These are phyloP conservation scores for Theileria luwenshuni DNA, from an alignment of 169 alveolate genomes.

Conservation along the genomic window DNA sequence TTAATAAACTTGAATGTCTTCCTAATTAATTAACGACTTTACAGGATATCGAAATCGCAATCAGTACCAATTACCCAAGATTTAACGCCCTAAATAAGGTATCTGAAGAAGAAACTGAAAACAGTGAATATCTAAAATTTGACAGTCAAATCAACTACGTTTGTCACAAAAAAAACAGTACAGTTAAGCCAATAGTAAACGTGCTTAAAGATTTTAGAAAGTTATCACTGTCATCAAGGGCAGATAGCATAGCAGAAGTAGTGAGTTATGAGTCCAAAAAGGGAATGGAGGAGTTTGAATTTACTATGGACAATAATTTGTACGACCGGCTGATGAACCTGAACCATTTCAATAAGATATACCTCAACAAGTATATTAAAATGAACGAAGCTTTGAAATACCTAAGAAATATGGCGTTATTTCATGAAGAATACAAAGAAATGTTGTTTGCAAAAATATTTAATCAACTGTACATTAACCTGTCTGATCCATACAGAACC, in stretches of 20 bases:
- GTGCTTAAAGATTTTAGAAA: conserved; percentile 6
- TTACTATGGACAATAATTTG: conserved; percentile 3
- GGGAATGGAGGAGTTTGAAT: conserved; percentile 3
- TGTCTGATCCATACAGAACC: conserved; percentile 13
- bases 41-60: conserved; percentile 3
- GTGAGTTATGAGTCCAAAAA: conserved; percentile 2
- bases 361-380: neutral
- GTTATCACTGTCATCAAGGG: neutral
- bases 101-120: neutral
- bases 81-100: neutral
- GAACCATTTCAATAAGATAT: neutral
- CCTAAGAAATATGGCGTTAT: neutral
- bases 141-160: conserved; percentile 12
- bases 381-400: neutral
- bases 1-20: neutral
- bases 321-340: neutral
- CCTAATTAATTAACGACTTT: neutral
- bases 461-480: conserved; percentile 17
- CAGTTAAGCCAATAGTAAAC: conserved; percentile 5
- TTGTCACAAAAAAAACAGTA: neutral
- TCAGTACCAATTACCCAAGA: conserved; percentile 10
- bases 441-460: neutral
- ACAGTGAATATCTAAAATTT: too few species aligned
- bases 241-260: neutral
- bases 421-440: neutral